Evolutionary conservation across 495 filamentous ascomycete species (phyloP), one percentile per base, ranked within the genome.

Genomic region (Aspergillus ostianus): DNA sequence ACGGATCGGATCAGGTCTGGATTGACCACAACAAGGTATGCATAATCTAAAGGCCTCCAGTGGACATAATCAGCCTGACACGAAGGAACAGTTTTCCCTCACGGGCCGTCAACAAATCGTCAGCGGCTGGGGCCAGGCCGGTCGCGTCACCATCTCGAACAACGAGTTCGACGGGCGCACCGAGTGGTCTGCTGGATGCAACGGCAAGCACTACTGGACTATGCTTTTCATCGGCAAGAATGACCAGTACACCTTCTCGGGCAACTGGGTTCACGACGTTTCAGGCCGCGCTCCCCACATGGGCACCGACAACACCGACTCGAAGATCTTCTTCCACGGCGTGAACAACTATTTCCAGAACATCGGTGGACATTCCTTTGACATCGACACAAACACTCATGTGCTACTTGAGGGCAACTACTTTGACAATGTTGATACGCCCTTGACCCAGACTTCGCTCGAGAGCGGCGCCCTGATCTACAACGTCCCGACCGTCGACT

Each of bases 191-290:
- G 74, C 77, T 13, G 73, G 70, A 47, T 81, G 79, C 64, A 76
- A 82, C 49, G 70, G 73, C 45, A 68, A 79, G 62, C 79, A 80
- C 62, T 81, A 82, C 72, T 81, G 79, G 78, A 76, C 72, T 12
- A 61, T 81, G 55, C 45, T 62, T 30, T 41, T 67, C 0, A 32
- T 67, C 18, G 64, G 64, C 4, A 41, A 55, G 9, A 48, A 60
- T 45, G 64, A 67, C 45, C 57, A 53, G 27, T 59, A 57, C 51
- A 67, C 64, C n/a, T 62, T 67, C 32, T 20, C 47, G 4, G 47
- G 46, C 7, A 68, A 68, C 57, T 63, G 46, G 23, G 67, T 81
- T 50, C 75, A 80, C 62, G 70, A 82, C 64, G 76, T 73, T 32
- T 76, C 71, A 26, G 78, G 80, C 23, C 78, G 80, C 18, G 61